Evolutionary conservation across 2,329 filamentous ascomycete species (phyloP), one percentile per base, ranked within the genome.

Genomic region (Exophiala sp.): DNA sequence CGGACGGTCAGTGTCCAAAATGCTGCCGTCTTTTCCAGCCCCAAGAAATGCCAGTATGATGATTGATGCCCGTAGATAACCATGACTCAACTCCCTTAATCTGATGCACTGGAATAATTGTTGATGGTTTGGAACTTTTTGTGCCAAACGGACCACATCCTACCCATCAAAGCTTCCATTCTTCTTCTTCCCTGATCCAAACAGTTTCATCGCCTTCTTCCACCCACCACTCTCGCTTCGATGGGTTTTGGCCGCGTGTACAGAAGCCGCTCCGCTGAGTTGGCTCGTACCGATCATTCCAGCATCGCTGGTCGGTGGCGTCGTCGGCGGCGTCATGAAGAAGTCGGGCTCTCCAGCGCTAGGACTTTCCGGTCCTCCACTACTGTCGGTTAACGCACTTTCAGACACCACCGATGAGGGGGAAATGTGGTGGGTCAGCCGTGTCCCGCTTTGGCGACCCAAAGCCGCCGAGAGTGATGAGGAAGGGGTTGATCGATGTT

Each of bases 201-300:
- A 56, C n/a, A 76, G 61, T 59, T 73, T 75, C 65, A 73, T 70
- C 2, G 72, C 72, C 57, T 75, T 75, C 62, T 74, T 76, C 73
- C 73, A 76, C 3, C 72, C 69, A 57, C 74, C 73, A 43, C 59
- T 61, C 40, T 61, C 59, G 23, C 58, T 75, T 70, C 52, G 68
- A 62, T 53, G 69, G 66, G 52, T 60, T 59, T 60, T 69, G 68
- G n/a, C 69, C 67, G 51, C 67, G 72, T 47, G 50, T 38, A 65
- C 58, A 16, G 48, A 45, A 39, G 49, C 18, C 41, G 46, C 11
- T 37, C 48, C 38, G 34, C 48, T 45, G 23, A 23, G 11, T 27
- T 51, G 41, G n/a, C 50, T 43, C 23, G 37, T 32, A 30, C 52
- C 45, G 47, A 32, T 64, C 57, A 42, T 46, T 42, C 56, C 53